Base-by-base conservation (phyloP, 805 yeast species). In the Suhomyces sp. region DNA sequence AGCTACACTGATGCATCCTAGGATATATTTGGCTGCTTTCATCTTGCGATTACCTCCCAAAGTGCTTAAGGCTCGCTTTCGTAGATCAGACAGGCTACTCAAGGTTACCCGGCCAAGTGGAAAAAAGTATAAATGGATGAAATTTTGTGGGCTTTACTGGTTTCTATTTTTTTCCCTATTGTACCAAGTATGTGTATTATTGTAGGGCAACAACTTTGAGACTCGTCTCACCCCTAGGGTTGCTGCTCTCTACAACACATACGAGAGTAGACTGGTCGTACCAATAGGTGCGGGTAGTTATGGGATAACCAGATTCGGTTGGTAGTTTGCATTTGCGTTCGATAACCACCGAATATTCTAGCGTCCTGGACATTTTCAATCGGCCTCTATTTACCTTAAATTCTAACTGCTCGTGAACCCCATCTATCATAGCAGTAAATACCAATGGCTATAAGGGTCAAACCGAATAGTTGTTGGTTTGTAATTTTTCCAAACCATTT, bases 401-500 rank as follows among this genome's bases (percentile, higher is more conserved):
- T 47, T n/a, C 37, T 33, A 21, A 39, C 41, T 6, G 33, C 40
- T 15, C 33, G 57, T 35, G 72, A 65, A n/a, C 77, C 77, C 90
- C 90, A 83, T 61, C 79, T 75, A 62, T 85, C 89, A 62, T 85
- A 85, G 49, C 82, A 66, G 60, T 81, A 85, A 40, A 85, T 63
- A 0, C 91, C 91, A 19, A 74, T 45, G 3, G 76, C 78, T 37
- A 85, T 81, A 43, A 81, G 66, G 2, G 69, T 35, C 13, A 86
- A 60, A 0, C 90, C 90, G 24, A 56, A 52, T 19, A 66, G 46
- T 61, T 85, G 89, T 19, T 68, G 62, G 1, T 68, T 47, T 2
- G 81, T 70, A n/a, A 84, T 67, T 15, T 62, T 58, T 20, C 72
- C 69, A 49, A 68, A 63, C 63, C 66, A 67, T 43, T 59, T 60